These are phyloP conservation scores for Stereum hirsutum DNA, from an alignment of 1,284 basidiomycete species.

Conservation along the genomic window DNA sequence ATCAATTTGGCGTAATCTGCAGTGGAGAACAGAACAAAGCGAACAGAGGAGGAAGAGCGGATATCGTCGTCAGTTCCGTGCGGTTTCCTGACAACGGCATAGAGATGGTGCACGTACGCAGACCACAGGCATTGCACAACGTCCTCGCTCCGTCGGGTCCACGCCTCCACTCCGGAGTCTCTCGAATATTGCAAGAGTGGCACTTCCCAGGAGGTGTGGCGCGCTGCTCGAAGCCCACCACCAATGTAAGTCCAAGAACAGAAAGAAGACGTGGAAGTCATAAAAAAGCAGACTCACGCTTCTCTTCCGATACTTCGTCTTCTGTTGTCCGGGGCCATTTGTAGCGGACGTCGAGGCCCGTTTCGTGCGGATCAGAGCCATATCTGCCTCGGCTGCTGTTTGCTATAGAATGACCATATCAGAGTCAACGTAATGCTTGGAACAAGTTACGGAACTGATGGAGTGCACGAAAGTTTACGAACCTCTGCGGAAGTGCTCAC, in stretches of 20 bases:
- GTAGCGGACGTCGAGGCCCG: slow-evolving; percentile 47
- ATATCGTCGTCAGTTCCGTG: no score
- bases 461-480: slow-evolving; percentile 6
- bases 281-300: slow-evolving; percentile 46
- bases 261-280: slow-evolving; percentile 7
- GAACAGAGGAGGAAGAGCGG: slow-evolving; percentile 5
- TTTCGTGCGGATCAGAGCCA: slow-evolving; percentile 72
- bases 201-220: slow-evolving; percentile 76
- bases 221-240: slow-evolving; percentile 33
- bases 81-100: no score
- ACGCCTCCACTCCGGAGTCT: slow-evolving; percentile 78
- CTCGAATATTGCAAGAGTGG: slow-evolving; percentile 75
- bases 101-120: slow-evolving; percentile 46
- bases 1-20: slow-evolving; percentile 72
- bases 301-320: slow-evolving; percentile 73
- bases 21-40: slow-evolving; percentile 5
- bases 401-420: slow-evolving; percentile 23
- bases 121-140: slow-evolving; percentile 73
- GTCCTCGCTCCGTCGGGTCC: slow-evolving; percentile 75
- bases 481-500: slow-evolving; percentile 18
- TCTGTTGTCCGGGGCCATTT: slow-evolving; percentile 32
- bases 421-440: slow-evolving; percentile 2
- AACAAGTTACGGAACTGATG: not conserved
- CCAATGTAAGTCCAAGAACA: slow-evolving; percentile 15
- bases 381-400: slow-evolving; percentile 65